Evolutionary conservation across 257 asterid species (phyloP).

Genomic region (Jaltomata sinuosa): DNA sequence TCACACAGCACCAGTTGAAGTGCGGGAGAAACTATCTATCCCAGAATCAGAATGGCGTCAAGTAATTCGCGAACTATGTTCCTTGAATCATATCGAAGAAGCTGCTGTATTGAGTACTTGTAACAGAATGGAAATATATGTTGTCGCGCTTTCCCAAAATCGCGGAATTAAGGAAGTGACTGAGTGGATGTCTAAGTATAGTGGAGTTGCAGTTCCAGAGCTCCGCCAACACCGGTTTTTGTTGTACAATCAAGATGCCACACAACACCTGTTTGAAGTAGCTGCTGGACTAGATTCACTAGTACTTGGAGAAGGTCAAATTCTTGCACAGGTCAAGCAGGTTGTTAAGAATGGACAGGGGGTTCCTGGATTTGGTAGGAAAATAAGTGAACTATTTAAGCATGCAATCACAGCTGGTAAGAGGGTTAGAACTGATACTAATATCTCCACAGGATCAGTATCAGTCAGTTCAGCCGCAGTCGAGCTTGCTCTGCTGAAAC

Average conservation of each 20-base stretch:
- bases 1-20: conserved; percentile 68
- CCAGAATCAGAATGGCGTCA: conserved; percentile 82
- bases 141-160: conserved; percentile 60
- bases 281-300: conserved; percentile 88
- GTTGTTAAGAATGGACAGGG: conserved; percentile 77
- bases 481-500: conserved; percentile 78
- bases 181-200: conserved; percentile 91
- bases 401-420: conserved; percentile 81
- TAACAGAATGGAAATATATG: conserved; percentile 80
- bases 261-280: conserved; percentile 72
- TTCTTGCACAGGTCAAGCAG: conserved; percentile 86
- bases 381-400: conserved; percentile 65
- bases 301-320: conserved; percentile 92
- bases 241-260: conserved; percentile 58
- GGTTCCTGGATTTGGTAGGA: conserved; percentile 74
- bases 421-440: conserved; percentile 91
- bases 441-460: conserved; percentile 70
- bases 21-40: conserved; percentile 79
- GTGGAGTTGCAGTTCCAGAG: conserved; percentile 69
- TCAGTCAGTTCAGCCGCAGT: conserved; percentile 97
- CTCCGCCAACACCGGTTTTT: conserved; percentile 49
- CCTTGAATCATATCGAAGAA: conserved; percentile 73
- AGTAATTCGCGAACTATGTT: conserved; percentile 65
- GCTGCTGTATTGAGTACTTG: conserved; percentile 94
- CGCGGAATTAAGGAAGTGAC: conserved; percentile 85